Evolutionary conservation across 2,329 filamentous ascomycete genomes (phyloP).

Genomic region (Microcera coccophila): DNA sequence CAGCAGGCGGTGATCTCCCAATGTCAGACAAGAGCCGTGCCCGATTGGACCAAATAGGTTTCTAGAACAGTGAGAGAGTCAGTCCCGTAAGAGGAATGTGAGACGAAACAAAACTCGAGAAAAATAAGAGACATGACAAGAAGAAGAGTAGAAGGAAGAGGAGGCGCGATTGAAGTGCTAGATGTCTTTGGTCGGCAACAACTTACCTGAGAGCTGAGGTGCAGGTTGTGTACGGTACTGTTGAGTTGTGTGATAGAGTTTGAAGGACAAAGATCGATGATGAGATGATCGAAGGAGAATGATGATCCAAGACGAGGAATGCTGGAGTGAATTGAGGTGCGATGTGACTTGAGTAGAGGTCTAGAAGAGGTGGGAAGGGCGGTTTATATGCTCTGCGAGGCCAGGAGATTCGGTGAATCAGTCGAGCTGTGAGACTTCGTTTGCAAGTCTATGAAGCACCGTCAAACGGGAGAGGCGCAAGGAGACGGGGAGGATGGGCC

Average conservation of each 20-base stretch:
- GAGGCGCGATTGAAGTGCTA: not conserved
- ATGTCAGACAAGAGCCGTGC: slow-evolving; percentile 18
- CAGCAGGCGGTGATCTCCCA: slow-evolving; percentile 10
- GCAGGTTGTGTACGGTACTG: slow-evolving; percentile 5
- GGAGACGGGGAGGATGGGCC: slow-evolving; percentile 12
- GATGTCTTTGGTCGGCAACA: not conserved
- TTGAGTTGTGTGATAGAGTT: too few relatives aligned
- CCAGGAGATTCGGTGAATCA: slow-evolving; percentile 2
- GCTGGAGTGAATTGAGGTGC: slow-evolving; percentile 2
- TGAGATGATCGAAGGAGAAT: not conserved
- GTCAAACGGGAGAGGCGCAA: slow-evolving; percentile 16
- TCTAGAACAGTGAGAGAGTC: slow-evolving; percentile 18
- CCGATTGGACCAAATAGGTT: slow-evolving; percentile 21
- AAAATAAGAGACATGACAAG: not conserved
- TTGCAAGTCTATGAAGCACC: slow-evolving; percentile 16
- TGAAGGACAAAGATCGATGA: too few relatives aligned
- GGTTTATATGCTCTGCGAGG: slow-evolving; percentile 9
- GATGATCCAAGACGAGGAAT: not conserved
- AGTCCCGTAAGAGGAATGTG: slow-evolving; percentile 19
- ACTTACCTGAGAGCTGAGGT: slow-evolving; percentile 5
- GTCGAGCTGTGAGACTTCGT: slow-evolving; percentile 15
- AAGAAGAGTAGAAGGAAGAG: not conserved
- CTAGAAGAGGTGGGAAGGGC: slow-evolving; percentile 1
- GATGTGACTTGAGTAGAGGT: slow-evolving; percentile 3
- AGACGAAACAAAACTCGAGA: not conserved